Evolutionary conservation across 2,329 filamentous ascomycete genomes (phyloP).

Genomic region (Ilyonectria destructans): DNA sequence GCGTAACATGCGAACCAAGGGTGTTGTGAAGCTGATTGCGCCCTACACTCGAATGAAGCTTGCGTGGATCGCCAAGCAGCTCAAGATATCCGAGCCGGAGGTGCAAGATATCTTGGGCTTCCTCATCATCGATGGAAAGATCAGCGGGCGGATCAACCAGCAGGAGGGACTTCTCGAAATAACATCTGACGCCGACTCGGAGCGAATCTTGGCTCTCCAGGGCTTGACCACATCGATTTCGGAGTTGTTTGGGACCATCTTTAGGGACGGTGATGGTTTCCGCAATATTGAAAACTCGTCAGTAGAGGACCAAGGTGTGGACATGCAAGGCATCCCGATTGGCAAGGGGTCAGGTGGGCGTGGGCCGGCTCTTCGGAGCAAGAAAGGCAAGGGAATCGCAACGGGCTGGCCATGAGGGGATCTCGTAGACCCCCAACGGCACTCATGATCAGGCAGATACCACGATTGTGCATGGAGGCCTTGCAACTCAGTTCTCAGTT

Average conservation of each 20-base stretch:
- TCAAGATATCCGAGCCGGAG: slow-evolving; percentile 88
- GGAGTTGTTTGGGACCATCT: slow-evolving; percentile 79
- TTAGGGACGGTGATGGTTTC: slow-evolving; percentile 85
- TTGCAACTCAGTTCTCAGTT: neutral
- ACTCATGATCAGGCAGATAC: neutral
- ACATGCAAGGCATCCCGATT: slow-evolving; percentile 45
- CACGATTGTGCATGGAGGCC: neutral
- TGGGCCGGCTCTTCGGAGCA: slow-evolving; percentile 32
- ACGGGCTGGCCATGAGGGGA: slow-evolving; percentile 35
- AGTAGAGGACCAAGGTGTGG: slow-evolving; percentile 51
- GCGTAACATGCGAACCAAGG: slow-evolving; percentile 97
- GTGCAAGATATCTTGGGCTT: slow-evolving; percentile 97
- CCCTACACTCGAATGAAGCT: slow-evolving; percentile 96
- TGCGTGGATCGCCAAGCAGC: slow-evolving; percentile 87
- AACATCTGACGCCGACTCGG: slow-evolving; percentile 79
- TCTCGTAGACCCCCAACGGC: slow-evolving; percentile 12
- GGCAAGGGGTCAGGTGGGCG: slow-evolving; percentile 33
- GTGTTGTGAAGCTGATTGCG: slow-evolving; percentile 91
- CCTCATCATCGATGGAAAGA: slow-evolving; percentile 90
- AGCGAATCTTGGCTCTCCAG: slow-evolving; percentile 81
- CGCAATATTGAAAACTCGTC: slow-evolving; percentile 49
- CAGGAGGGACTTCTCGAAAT: slow-evolving; percentile 88
- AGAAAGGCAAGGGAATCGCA: slow-evolving; percentile 43
- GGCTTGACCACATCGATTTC: slow-evolving; percentile 81
- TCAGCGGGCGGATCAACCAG: slow-evolving; percentile 92